Evolutionary conservation across 164 flowering plant genomes (phyloP).

Genomic region (Cinnamomum micranthum): DNA sequence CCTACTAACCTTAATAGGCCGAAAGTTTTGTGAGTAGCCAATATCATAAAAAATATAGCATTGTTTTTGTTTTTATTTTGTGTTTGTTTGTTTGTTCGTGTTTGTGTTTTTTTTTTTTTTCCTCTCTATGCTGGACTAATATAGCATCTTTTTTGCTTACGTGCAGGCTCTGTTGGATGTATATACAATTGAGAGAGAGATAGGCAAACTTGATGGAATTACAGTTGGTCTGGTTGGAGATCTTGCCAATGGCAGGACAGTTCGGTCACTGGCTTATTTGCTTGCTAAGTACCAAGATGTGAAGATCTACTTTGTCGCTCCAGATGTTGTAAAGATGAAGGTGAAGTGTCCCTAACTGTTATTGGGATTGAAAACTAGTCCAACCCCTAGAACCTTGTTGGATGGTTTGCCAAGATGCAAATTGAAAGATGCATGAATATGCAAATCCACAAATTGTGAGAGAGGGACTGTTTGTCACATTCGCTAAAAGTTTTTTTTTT

Average conservation of each 20-base stretch:
- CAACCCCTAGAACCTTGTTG: background rate
- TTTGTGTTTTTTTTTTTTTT: no score
- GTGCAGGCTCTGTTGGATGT: conserved; percentile 91
- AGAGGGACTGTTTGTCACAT: no score
- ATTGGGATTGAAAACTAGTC: background rate
- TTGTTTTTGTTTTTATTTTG: no score
- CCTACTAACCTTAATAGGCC: no score
- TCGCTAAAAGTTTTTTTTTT: no score
- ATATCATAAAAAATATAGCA: no score
- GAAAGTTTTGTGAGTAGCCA: no score
- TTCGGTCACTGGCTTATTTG: conserved; percentile 89
- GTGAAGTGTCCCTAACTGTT: conserved; percentile 29
- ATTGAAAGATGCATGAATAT: background rate
- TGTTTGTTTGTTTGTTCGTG: no score
- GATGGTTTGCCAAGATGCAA: background rate
- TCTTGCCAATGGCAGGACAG: conserved; percentile 98
- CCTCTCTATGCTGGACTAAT: no score
- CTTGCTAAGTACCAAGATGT: conserved; percentile 80
- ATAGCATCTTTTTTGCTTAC: background rate
- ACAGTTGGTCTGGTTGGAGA: conserved; percentile 94
- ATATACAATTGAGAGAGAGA: conserved; percentile 89
- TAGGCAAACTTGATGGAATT: conserved; percentile 85
- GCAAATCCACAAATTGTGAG: background rate
- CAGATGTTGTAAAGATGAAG: conserved; percentile 96
- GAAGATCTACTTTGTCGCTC: conserved; percentile 88